These are phyloP conservation scores for Lizonia empirigonia DNA, from an alignment of 2,329 filamentous ascomycete genomes.

Conservation along the genomic window DNA sequence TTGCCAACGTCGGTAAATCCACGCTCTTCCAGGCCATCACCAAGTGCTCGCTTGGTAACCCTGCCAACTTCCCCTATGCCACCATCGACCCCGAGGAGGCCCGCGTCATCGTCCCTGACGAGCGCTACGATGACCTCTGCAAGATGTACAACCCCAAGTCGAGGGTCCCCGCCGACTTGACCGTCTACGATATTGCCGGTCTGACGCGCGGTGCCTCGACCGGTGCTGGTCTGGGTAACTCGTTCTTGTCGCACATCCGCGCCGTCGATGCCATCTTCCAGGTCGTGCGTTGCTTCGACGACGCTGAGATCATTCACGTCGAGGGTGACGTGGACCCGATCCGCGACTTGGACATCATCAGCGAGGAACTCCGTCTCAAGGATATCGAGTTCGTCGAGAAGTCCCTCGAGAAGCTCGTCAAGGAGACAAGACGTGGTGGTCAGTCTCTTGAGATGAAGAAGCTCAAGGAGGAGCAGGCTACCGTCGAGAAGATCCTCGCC, in stretches of 20 bases:
- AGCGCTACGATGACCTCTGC: conserved; percentile 92
- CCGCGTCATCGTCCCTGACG: conserved; percentile 94
- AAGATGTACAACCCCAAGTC: conserved; percentile 99
- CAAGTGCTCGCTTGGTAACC: conserved; percentile 95
- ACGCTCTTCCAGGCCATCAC: conserved; percentile 99
- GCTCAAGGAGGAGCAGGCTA: conserved; percentile 90
- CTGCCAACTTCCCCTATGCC: conserved; percentile 98
- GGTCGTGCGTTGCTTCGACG: conserved; percentile 95
- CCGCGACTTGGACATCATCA: conserved; percentile 94
- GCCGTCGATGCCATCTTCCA: conserved; percentile 98
- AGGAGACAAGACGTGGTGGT: conserved; percentile 92
- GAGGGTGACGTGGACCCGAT: conserved; percentile 97
- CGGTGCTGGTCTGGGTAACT: conserved; percentile 94
- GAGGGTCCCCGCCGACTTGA: conserved; percentile 93
- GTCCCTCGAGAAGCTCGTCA: conserved; percentile 86
- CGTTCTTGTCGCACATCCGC: conserved; percentile 98
- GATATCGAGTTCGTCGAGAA: conserved; percentile 99
- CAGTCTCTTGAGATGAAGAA: conserved; percentile 98
- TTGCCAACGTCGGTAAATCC: conserved; percentile 99
- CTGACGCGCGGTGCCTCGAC: conserved; percentile 95
- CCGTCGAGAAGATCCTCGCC: conserved; percentile 85
- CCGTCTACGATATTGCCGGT: conserved; percentile 98
- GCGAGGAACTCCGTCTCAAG: conserved; percentile 94
- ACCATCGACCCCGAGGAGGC: conserved; percentile 99
- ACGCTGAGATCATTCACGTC: conserved; percentile 99